Percentiles rank a stretch among this genome's conserved stretches.
Evolutionary conservation across 148 eudicot species (phyloP).

Genomic region (Chenopodium quinoa): DNA sequence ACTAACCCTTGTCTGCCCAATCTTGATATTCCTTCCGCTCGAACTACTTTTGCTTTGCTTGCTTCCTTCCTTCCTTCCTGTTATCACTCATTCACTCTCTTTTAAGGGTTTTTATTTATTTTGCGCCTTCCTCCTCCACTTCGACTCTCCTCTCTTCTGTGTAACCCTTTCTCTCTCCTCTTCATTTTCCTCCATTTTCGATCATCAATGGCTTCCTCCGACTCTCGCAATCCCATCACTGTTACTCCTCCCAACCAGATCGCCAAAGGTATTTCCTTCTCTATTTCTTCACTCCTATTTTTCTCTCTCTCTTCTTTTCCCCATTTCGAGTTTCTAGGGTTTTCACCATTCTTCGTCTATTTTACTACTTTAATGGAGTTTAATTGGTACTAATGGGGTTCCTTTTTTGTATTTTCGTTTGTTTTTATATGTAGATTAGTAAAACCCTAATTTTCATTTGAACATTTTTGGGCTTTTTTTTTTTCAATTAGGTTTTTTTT

Average conservation of each 20-base stretch:
- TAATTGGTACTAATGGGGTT: not conserved
- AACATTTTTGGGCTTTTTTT: not conserved
- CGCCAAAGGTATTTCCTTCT: constrained; percentile 47
- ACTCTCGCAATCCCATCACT: constrained; percentile 42
- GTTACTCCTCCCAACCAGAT: constrained; percentile 45
- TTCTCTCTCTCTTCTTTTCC: not conserved
- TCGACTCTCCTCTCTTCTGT: not conserved
- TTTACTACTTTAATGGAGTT: not conserved
- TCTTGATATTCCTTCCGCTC: too few species aligned
- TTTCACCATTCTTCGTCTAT: not conserved
- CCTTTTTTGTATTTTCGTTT: not conserved
- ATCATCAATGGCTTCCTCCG: constrained; percentile 66
- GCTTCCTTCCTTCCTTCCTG: too few species aligned
- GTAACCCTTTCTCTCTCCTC: not conserved
- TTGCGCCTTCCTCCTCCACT: not conserved
- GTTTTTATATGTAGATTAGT: not conserved
- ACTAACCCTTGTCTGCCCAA: too few species aligned
- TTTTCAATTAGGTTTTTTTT: too few species aligned
- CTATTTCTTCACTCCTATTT: too few species aligned
- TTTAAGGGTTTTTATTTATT: not conserved
- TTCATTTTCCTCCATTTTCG: constrained; percentile 23
- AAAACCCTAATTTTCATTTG: constrained; percentile 16
- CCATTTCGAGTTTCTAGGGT: not conserved
- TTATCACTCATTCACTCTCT: not conserved
- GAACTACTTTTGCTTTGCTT: too few species aligned